phyloP scores from a whole-genome alignment of 108 stramenopile genomes.

The Discostella stelligeroides region DNA sequence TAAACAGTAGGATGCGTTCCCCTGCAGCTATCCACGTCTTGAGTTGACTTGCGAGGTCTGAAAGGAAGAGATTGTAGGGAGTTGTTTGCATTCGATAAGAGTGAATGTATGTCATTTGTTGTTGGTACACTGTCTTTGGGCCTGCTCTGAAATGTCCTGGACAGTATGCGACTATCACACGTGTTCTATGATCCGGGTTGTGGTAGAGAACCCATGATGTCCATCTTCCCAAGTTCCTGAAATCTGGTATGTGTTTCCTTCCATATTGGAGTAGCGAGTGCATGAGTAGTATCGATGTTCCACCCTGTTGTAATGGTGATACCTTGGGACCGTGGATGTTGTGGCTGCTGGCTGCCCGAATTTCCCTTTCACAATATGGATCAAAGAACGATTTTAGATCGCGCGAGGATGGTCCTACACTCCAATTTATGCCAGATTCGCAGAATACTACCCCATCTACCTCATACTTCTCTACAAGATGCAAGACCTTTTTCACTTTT shows the following conservation, averaged over 20 bases:
- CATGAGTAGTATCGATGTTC: not conserved
- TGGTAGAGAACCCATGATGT: not conserved
- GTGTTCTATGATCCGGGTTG: not conserved
- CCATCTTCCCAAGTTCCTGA: no score
- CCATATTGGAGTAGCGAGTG: slow-evolving; percentile 1
- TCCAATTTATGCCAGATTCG: not conserved
- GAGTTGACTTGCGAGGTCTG: not conserved
- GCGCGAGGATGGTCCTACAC: no score
- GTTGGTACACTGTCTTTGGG: no score
- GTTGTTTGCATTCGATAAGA: not conserved
- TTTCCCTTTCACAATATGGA: not conserved
- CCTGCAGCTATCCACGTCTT: not conserved
- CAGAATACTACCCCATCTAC: not conserved
- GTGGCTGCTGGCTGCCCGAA: not conserved
- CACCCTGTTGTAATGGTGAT: not conserved
- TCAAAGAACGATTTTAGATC: no score
- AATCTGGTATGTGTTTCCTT: not conserved
- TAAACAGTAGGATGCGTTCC: no score
- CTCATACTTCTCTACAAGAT: no score
- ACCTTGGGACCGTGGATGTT: not conserved
- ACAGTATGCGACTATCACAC: not conserved
- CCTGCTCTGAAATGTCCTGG: no score
- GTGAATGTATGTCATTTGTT: no score
- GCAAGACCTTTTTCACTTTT: no score
- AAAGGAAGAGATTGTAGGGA: not conserved